Percentiles rank a stretch among this genome's conserved stretches.
Conservation (phyloP, 768 basidiomycete genomes). For the Hypsizygus marmoreus region DNA sequence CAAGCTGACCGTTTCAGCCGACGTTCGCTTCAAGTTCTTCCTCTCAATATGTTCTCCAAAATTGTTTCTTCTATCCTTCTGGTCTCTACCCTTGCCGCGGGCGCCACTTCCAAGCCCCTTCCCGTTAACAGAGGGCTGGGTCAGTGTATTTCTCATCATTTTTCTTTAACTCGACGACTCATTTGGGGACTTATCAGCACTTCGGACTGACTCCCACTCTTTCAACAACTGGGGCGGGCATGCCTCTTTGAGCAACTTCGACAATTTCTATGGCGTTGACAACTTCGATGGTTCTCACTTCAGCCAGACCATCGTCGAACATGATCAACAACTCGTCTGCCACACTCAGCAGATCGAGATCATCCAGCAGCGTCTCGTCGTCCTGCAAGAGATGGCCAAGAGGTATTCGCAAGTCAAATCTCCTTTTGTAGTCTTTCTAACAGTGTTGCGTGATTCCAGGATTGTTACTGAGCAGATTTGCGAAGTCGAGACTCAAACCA, state of each 20-base stretch:
- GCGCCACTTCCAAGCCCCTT: slow-evolving; percentile 27
- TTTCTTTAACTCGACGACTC: neutral
- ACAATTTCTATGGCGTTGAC: slow-evolving; percentile 39
- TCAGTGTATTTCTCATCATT: slow-evolving; percentile 1
- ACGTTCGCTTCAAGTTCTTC: slow-evolving; percentile 13
- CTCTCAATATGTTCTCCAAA: slow-evolving; percentile 39
- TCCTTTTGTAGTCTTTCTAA: neutral
- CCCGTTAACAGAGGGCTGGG: slow-evolving; percentile 20
- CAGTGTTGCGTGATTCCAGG: slow-evolving; percentile 11
- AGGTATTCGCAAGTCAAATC: slow-evolving; percentile 14
- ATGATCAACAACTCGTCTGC: slow-evolving; percentile 28
- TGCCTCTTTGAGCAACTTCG: slow-evolving; percentile 32
- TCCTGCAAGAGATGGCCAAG: slow-evolving; percentile 38
- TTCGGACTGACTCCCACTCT: slow-evolving; percentile 18
- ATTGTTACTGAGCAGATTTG: slow-evolving; percentile 34
- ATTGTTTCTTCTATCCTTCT: slow-evolving; percentile 27
- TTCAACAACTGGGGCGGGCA: slow-evolving; percentile 39
- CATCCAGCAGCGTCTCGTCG: slow-evolving; percentile 35
- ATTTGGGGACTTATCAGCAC: slow-evolving; percentile 9
- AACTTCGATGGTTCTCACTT: slow-evolving; percentile 34
- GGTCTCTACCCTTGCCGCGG: slow-evolving; percentile 30
- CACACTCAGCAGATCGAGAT: slow-evolving; percentile 28
- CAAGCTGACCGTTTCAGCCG: neutral
- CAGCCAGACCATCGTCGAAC: slow-evolving; percentile 26
- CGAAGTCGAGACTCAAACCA: slow-evolving; percentile 38